Percentiles rank a stretch among this genome's conserved stretches.
Evolutionary conservation across 2,329 filamentous ascomycete genomes (phyloP).

Genomic region (Torrubiella hemipterigena): DNA sequence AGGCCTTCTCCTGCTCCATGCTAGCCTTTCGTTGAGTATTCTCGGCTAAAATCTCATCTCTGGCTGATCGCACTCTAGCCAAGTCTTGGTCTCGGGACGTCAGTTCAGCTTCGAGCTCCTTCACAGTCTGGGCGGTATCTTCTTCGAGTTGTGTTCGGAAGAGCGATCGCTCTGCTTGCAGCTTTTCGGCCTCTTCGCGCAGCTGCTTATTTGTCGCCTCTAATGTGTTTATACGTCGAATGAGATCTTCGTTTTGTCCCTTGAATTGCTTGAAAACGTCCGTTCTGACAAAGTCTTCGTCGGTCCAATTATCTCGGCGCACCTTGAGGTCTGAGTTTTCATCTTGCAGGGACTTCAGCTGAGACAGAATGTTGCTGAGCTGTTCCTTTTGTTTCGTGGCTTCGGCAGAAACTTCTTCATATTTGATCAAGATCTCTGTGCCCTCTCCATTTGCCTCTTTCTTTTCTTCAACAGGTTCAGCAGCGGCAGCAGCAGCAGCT

Average conservation of each 20-base stretch:
- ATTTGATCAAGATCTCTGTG: constrained; percentile 61
- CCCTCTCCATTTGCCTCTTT: constrained; percentile 42
- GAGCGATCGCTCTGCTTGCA: constrained; percentile 72
- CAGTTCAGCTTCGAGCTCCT: constrained; percentile 73
- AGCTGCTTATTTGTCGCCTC: constrained; percentile 81
- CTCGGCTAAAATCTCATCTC: constrained; percentile 80
- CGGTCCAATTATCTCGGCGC: constrained; percentile 60
- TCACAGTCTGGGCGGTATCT: constrained; percentile 60
- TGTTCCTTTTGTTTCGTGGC: constrained; percentile 82
- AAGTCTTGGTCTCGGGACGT: constrained; percentile 74
- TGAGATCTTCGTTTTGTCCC: constrained; percentile 80
- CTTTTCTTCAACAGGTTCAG: constrained; percentile 31
- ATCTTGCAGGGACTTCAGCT: constrained; percentile 62
- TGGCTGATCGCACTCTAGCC: constrained; percentile 67
- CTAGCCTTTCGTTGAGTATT: constrained; percentile 65
- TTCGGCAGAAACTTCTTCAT: constrained; percentile 66
- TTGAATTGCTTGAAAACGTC: constrained; percentile 91
- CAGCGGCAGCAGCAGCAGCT: constrained; percentile 27
- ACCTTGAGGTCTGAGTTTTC: constrained; percentile 65
- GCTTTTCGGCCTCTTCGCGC: constrained; percentile 71
- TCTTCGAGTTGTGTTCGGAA: constrained; percentile 73
- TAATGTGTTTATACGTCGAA: constrained; percentile 81
- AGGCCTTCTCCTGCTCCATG: constrained; percentile 62
- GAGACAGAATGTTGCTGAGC: constrained; percentile 63
- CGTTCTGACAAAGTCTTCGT: constrained; percentile 88